Evolutionary conservation across 768 basidiomycete genomes (phyloP).

Genomic region (Termitomyces bulborhizus): DNA sequence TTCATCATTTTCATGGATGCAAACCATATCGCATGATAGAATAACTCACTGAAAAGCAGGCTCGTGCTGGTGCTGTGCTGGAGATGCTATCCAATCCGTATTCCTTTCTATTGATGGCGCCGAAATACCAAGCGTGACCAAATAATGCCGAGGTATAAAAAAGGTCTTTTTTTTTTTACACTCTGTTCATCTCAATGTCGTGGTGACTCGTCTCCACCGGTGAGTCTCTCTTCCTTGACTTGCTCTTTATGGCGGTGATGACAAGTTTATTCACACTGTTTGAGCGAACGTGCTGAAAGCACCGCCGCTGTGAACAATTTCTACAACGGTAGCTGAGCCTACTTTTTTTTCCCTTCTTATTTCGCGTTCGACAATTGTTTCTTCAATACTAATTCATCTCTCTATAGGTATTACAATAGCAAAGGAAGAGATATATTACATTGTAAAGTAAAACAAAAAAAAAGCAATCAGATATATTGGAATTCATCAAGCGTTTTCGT

Average conservation of each 20-base stretch:
- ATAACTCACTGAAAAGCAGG: constrained; percentile 2
- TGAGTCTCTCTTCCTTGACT: constrained; percentile 16
- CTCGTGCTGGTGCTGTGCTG: neutral
- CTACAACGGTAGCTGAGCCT: constrained; percentile 92
- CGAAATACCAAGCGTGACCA: constrained; percentile 12
- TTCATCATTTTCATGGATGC: neutral
- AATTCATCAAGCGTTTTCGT: constrained; percentile 31
- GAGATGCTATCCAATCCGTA: neutral
- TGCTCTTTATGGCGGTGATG: constrained; percentile 36
- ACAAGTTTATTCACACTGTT: constrained; percentile 71
- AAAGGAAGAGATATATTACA: neutral
- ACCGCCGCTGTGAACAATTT: constrained; percentile 45
- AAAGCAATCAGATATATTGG: neutral
- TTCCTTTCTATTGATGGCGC: constrained; percentile 8
- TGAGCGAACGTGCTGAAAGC: constrained; percentile 39
- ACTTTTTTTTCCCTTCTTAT: constrained; percentile 3
- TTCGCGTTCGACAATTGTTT: neutral
- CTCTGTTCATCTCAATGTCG: neutral
- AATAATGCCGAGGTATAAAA: constrained; percentile 13
- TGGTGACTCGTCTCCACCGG: constrained; percentile 3
- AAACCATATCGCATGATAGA: neutral
- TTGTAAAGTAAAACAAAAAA: neutral
- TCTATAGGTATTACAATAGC: constrained; percentile 3
- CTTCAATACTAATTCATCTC: neutral
- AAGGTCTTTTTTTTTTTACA: neutral